Evolutionary conservation across 176 grass and related monocot species (phyloP), one percentile per base, ranked within the genome.

Genomic region (barley (Hordeum vulgare)): DNA sequence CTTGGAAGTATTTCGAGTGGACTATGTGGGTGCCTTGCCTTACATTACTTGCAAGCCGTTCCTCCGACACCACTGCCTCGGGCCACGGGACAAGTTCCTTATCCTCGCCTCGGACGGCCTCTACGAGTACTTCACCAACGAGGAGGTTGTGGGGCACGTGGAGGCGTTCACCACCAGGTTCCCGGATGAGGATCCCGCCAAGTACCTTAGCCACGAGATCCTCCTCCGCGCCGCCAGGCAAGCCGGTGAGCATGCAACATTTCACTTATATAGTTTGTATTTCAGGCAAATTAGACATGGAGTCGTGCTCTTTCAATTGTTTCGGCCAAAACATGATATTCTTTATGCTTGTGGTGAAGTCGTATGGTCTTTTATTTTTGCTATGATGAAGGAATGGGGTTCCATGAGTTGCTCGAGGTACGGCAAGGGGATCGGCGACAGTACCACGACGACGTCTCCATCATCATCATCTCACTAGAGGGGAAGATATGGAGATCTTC

Each of bases 391-490:
- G 96, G 91, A 9, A 90, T 95, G 87, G 87, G 78, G 58, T 79
- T 95, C 74, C 81, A 90, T 69, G 90, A 95, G 78, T 85, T 98
- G 78, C 85, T 98, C 1, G 85, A 89, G 56, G 71, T 98, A 44
- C 58, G 86, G 0, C 91, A 91, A 66, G 96, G 96, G 29, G 93
- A 90, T 18, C 80, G 93, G 1, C 86, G 93, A 9, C 82, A 42
- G 12, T 98, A 95, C 58, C 90, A 95, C 31, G 96, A 95, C 17
- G 93, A 95, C 42, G 87, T 98, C 66, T 98, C 96, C 73, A 93
- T 98, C 78, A 86, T 98, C 31, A 91, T 98, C 63, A 76, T 98
- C 80, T 94, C 96, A 3, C 13, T 98, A 57, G 89, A 98, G 27
- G 96, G 96, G 44, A 93, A 82, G 63, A 90, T 93, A 36, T 98